Percentiles rank a stretch among this genome's conserved stretches.
Evolutionary conservation across 257 asterid genomes (phyloP).

Genomic region (Petrea volubilis): DNA sequence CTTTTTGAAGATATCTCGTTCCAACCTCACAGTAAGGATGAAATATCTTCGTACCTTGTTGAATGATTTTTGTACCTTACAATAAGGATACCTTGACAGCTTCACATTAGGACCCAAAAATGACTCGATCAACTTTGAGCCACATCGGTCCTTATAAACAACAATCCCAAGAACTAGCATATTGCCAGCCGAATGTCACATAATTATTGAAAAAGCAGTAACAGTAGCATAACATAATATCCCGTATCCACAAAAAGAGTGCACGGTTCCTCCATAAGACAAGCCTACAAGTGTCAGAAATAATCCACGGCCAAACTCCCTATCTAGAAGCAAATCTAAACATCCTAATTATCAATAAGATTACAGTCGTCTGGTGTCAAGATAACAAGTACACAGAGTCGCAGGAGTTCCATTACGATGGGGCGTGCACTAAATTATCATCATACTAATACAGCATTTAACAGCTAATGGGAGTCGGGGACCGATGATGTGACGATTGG

Average conservation of each 20-base stretch:
- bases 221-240: conserved; percentile 9
- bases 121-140: too few species aligned
- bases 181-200: not conserved
- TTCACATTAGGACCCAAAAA: too few species aligned
- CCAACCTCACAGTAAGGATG: not conserved
- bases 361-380: conserved; percentile 44
- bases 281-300: conserved; percentile 35
- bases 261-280: conserved; percentile 25
- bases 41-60: too few species aligned
- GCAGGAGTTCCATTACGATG: conserved; percentile 16
- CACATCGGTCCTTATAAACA: too few species aligned
- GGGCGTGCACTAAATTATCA: conserved; percentile 29
- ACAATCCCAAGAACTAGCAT: too few species aligned
- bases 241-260: not conserved
- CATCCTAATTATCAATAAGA: conserved; percentile 28
- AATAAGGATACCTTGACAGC: too few species aligned
- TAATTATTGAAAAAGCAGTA: not conserved
- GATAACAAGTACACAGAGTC: not conserved
- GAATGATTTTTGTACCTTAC: too few species aligned
- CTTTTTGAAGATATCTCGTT: conserved; percentile 9
- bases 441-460: conserved; percentile 33
- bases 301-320: conserved; percentile 11
- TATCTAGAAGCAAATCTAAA: conserved; percentile 34
- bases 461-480: conserved; percentile 74
- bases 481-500: conserved; percentile 53